Percentiles rank a stretch among this genome's conserved stretches.
phyloP scores from a whole-genome alignment of 192 early-diverging fungal genomes.

The Cladochytrium replicatum region DNA sequence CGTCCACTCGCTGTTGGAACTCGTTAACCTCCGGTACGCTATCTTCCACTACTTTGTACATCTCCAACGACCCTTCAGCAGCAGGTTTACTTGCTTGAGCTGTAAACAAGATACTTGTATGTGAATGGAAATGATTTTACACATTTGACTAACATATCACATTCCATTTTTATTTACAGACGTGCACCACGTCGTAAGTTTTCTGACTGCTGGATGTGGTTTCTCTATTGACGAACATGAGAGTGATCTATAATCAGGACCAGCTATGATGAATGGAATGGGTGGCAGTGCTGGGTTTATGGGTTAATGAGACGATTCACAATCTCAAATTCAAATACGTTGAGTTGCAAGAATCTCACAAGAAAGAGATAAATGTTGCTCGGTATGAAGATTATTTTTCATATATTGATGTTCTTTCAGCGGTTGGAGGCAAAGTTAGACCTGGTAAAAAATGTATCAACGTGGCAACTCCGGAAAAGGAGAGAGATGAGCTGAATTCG shows the following conservation, averaged over 20 bases:
- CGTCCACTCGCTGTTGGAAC: too few species aligned
- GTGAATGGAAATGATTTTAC: neutral
- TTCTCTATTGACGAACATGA: too few species aligned
- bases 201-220: too few species aligned
- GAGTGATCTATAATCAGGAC: too few species aligned
- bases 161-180: too few species aligned
- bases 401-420: too few species aligned
- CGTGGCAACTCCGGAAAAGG: slow-evolving; percentile 3
- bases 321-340: slow-evolving; percentile 38
- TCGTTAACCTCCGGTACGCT: slow-evolving; percentile 5
- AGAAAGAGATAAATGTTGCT: slow-evolving; percentile 30
- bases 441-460: neutral
- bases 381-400: too few species aligned
- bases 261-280: too few species aligned
- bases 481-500: slow-evolving; percentile 1
- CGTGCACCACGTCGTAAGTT: too few species aligned
- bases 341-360: slow-evolving; percentile 38
- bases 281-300: slow-evolving; percentile 3
- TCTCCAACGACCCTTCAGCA: slow-evolving; percentile 55
- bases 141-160: too few species aligned
- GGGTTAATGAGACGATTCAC: slow-evolving; percentile 39
- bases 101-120: slow-evolving; percentile 50
- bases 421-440: slow-evolving; percentile 1
- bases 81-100: slow-evolving; percentile 48
- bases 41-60: slow-evolving; percentile 56